Percentiles rank a stretch among this genome's conserved stretches.
Conservation (phyloP, 2,329 filamentous ascomycete species). For the Penicillium glabrum region DNA sequence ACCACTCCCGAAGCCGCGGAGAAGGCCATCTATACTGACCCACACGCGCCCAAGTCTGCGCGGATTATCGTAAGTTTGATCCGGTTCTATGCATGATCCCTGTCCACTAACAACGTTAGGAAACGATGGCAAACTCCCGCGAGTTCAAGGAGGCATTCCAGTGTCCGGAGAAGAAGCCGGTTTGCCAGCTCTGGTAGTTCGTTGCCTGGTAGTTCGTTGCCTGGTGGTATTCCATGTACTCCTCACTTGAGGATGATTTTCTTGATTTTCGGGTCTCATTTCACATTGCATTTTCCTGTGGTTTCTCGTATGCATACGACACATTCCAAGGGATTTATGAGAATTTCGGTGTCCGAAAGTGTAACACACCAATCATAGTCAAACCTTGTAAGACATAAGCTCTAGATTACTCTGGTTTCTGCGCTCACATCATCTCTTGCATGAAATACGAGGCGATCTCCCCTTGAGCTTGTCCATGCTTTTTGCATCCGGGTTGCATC, state of each 20-base stretch:
- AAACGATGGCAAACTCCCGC: slow-evolving; percentile 66
- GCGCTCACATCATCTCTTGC: neutral
- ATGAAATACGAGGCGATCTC: neutral
- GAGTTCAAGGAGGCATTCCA: slow-evolving; percentile 68
- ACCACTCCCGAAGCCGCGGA: slow-evolving; percentile 59
- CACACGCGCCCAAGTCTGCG: slow-evolving; percentile 64
- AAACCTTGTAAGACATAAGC: neutral
- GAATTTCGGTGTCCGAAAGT: neutral
- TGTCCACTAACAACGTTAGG: slow-evolving; percentile 23
- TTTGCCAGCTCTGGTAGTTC: slow-evolving; percentile 67
- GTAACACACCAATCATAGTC: neutral
- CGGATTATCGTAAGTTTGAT: slow-evolving; percentile 50
- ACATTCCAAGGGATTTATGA: neutral
- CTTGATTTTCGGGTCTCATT: neutral
- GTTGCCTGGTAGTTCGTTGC: slow-evolving; percentile 37
- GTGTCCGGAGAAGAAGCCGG: slow-evolving; percentile 64
- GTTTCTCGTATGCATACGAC: neutral
- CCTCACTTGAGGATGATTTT: neutral
- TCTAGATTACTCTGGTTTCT: neutral
- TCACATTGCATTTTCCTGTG: neutral
- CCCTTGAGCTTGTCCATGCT: neutral
- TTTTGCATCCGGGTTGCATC: neutral
- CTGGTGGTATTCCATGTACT: neutral
- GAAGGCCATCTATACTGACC: slow-evolving; percentile 60
- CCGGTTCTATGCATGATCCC: neutral